Percentiles rank a stretch among this genome's conserved stretches.
Conservation (phyloP, 495 filamentous ascomycete species). For the Friedmanniomyces simplex region DNA sequence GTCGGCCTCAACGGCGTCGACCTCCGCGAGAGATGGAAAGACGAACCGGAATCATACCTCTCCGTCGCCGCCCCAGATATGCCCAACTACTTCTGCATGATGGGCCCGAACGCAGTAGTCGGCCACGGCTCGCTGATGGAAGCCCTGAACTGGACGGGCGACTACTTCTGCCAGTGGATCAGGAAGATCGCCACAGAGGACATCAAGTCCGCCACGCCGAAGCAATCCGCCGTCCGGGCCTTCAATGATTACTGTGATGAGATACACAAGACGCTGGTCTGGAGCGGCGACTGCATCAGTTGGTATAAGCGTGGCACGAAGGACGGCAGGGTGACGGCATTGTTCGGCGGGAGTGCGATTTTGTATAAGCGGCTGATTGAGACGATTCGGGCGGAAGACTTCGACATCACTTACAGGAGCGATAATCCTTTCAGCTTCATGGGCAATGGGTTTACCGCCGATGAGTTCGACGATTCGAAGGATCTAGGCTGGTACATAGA, state of each 20-base stretch:
- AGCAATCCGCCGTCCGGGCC: conserved; percentile 8
- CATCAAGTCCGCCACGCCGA: conserved; percentile 2
- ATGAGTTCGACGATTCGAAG: conserved; percentile 10
- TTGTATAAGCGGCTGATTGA: conserved; percentile 11
- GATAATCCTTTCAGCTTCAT: conserved; percentile 12
- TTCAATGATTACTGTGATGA: conserved; percentile 15
- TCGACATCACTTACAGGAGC: conserved; percentile 15
- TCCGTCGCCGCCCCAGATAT: conserved; percentile 22
- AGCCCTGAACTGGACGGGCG: conserved; percentile 11
- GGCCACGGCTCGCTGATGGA: conserved; percentile 16
- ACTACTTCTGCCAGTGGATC: conserved; percentile 1
- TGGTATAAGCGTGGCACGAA: conserved; percentile 5
- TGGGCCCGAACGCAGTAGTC: conserved; percentile 8
- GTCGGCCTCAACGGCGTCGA: conserved; percentile 21
- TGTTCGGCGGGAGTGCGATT: conserved; percentile 8
- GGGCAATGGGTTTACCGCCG: conserved; percentile 15
- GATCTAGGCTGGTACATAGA: conserved; percentile 19
- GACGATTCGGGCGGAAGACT: conserved; percentile 14
- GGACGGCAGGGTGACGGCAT: background rate
- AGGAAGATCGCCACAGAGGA: conserved; percentile 2
- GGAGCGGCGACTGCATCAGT: conserved; percentile 14
- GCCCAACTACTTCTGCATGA: conserved; percentile 17
- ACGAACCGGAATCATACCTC: conserved; percentile 24
- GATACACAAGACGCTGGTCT: conserved; percentile 16
- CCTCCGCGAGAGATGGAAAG: conserved; percentile 24